These are phyloP conservation scores for Rhypophila decipiens DNA, from an alignment of 495 filamentous ascomycete genomes.

Conservation along the genomic window DNA sequence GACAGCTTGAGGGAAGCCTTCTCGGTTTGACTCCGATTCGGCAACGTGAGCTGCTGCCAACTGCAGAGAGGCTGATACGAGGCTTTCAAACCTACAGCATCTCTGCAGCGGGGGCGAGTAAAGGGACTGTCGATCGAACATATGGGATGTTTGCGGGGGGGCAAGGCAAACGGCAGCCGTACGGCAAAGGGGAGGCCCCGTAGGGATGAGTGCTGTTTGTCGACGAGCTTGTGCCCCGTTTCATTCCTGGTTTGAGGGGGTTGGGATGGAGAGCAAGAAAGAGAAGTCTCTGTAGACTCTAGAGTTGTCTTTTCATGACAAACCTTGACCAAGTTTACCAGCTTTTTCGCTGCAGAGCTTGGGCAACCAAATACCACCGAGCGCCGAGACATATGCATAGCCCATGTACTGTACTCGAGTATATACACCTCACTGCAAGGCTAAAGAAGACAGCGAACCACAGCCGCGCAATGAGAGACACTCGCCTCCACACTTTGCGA, in stretches of 20 bases:
- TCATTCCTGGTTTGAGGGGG: neutral
- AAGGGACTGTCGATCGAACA: neutral
- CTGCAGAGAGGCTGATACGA: neutral
- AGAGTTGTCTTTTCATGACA: slow-evolving; percentile 2
- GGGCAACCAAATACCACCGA: slow-evolving; percentile 12
- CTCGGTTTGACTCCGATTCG: too few relatives aligned
- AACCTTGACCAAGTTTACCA: too few relatives aligned
- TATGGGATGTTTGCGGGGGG: neutral
- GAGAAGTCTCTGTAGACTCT: neutral
- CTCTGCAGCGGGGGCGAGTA: neutral
- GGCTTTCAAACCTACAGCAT: neutral
- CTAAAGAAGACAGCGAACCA: neutral
- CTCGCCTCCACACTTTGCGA: slow-evolving; percentile 12
- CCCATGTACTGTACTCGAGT: neutral
- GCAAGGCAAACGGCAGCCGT: neutral
- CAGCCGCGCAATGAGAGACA: slow-evolving; percentile 7
- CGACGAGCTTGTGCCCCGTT: neutral
- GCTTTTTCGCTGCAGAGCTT: neutral
- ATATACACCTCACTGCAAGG: neutral
- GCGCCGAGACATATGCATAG: slow-evolving; percentile 14
- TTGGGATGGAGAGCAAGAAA: neutral
- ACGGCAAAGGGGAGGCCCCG: neutral
- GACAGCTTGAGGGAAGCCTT: too few relatives aligned
- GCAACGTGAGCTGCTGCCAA: too few relatives aligned
- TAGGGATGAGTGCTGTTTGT: too few relatives aligned